Conservation (phyloP, 139 green algal genomes). For the Diplosphaera chodatii region DNA sequence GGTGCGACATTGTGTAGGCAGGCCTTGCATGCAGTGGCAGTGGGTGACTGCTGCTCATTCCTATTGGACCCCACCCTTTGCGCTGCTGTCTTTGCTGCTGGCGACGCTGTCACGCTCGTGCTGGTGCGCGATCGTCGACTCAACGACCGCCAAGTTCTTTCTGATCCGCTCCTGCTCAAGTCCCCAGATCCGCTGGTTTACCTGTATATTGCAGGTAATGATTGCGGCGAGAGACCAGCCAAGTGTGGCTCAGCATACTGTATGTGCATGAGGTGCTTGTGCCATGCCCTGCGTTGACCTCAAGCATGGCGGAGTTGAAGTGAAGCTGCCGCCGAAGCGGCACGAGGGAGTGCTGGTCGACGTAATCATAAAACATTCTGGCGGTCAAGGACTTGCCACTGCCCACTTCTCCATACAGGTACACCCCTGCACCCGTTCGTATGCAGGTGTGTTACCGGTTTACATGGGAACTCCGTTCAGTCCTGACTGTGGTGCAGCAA, state of each 20-base stretch:
- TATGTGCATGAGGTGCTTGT: no score
- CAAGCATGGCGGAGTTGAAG: conserved; percentile 77
- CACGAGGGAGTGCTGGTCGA: conserved; percentile 13
- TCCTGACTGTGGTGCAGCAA: no score
- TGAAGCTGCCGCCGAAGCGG: conserved; percentile 47
- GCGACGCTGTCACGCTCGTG: background rate
- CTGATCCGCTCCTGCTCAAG: conserved; percentile 3
- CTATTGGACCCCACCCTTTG: no score
- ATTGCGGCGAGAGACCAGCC: no score
- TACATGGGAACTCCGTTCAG: no score
- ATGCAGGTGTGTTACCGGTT: no score
- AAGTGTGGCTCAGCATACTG: no score
- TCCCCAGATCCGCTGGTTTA: background rate
- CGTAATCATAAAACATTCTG: conserved; percentile 47
- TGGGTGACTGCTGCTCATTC: no score
- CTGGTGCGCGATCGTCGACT: background rate
- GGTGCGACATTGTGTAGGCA: no score
- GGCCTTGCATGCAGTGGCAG: no score
- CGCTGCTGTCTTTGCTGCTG: background rate
- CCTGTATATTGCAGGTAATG: no score
- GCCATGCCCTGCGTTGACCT: conserved; percentile 22
- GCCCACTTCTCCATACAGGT: conserved; percentile 62
- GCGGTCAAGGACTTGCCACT: conserved; percentile 62
- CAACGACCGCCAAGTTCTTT: background rate
- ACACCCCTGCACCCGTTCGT: conserved; percentile 48